Percentiles rank a stretch among this genome's conserved stretches.
Evolutionary conservation across 2,329 filamentous ascomycete species (phyloP).

Genomic region (Monosporascus ibericus): DNA sequence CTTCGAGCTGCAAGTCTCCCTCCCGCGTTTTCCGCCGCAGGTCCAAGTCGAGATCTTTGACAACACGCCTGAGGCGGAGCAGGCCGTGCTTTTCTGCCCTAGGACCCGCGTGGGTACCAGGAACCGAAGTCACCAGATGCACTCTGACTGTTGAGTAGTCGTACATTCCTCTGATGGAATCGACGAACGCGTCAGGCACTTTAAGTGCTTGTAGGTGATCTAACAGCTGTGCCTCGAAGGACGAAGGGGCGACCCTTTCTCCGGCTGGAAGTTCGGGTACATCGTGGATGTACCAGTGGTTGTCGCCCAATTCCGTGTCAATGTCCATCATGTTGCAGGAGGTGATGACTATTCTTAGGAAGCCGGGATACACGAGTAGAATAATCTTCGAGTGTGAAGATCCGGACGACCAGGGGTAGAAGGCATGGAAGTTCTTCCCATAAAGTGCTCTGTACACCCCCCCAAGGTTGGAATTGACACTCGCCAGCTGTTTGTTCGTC

Average conservation of each 20-base stretch:
- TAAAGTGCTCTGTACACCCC: constrained; percentile 8
- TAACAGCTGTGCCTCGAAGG: constrained; percentile 14
- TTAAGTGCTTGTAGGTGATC: constrained; percentile 14
- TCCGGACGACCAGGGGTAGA: constrained; percentile 15
- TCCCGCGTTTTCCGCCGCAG: constrained; percentile 6
- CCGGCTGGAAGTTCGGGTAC: constrained; percentile 7
- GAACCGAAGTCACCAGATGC: constrained; percentile 16
- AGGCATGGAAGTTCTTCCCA: constrained; percentile 17
- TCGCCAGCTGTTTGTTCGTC: constrained; percentile 9
- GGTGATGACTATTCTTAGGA: constrained; percentile 19
- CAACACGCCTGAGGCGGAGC: constrained; percentile 12
- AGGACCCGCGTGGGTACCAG: constrained; percentile 10
- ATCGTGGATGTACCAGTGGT: constrained; percentile 23
- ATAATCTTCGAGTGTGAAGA: constrained; percentile 19
- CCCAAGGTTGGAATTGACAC: constrained; percentile 5
- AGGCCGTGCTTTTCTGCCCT: constrained; percentile 17
- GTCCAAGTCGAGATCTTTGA: constrained; percentile 9
- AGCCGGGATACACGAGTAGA: constrained; percentile 14
- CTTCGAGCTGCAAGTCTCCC: constrained; percentile 12
- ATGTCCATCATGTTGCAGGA: constrained; percentile 22
- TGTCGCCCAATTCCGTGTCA: constrained; percentile 18
- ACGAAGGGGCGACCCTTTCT: not conserved
- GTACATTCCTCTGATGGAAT: constrained; percentile 14
- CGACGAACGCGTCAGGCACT: constrained; percentile 12
- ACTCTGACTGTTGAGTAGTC: constrained; percentile 17